Evolutionary conservation across 169 alveolate species (phyloP).

Genomic region (Perkinsus marinus): DNA sequence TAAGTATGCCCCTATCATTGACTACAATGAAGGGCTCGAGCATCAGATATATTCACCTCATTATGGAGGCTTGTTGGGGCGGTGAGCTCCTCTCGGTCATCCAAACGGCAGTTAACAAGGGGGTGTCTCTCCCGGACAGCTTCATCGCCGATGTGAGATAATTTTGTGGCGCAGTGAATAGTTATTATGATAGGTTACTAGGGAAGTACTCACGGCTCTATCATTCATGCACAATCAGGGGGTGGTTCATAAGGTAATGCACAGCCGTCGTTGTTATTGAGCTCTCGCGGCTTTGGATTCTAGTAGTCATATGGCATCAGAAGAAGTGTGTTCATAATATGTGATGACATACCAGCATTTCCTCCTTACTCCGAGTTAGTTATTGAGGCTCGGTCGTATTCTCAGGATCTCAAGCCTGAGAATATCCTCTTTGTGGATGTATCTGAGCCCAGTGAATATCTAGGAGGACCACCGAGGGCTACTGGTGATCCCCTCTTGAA

Average conservation of each 20-base stretch:
- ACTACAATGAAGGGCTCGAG: neutral
- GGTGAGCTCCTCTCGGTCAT: constrained; percentile 67
- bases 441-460: neutral
- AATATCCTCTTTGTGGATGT: constrained; percentile 33
- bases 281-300: too few relatives aligned
- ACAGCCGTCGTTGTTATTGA: too few relatives aligned
- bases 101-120: constrained; percentile 22
- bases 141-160: neutral
- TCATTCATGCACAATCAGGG: constrained; percentile 47
- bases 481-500: constrained; percentile 15
- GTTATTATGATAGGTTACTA: constrained; percentile 39
- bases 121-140: constrained; percentile 37
- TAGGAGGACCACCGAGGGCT: neutral
- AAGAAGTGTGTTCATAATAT: too few relatives aligned
- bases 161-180: constrained; percentile 3
- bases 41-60: constrained; percentile 14
- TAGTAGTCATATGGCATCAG: too few relatives aligned
- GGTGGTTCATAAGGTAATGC: constrained; percentile 16
- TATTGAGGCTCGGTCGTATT: neutral
- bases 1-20: neutral
- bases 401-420: constrained; percentile 67
- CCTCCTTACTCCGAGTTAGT: constrained; percentile 17
- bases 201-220: constrained; percentile 50
- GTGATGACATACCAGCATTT: too few relatives aligned
- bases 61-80: constrained; percentile 46